These are phyloP conservation scores for Phaeodactylum tricornutum DNA, from an alignment of 108 stramenopile species.

Conservation along the genomic window DNA sequence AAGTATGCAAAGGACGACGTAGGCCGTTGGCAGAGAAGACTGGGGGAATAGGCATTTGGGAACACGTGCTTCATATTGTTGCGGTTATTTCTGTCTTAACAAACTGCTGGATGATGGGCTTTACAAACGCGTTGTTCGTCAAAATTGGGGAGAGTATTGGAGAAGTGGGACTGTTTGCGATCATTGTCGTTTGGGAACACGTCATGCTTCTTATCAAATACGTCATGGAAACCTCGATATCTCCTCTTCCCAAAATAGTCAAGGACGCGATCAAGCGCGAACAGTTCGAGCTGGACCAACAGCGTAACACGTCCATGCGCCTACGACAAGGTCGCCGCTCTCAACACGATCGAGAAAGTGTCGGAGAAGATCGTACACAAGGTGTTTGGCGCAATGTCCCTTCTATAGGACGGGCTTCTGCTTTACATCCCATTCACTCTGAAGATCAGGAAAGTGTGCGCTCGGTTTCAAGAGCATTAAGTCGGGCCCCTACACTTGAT, in stretches of 20 bases:
- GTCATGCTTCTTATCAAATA: constrained; percentile 85
- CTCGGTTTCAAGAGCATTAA: too few relatives aligned
- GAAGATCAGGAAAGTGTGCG: neutral
- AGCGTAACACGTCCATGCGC: constrained; percentile 4
- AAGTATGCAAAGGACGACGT: constrained; percentile 84
- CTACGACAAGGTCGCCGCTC: neutral
- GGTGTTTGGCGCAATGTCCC: too few relatives aligned
- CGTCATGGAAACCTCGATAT: constrained; percentile 61
- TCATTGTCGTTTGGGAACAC: constrained; percentile 85
- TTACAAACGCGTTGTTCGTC: constrained; percentile 61
- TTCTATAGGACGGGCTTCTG: too few relatives aligned
- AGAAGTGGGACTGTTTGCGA: constrained; percentile 43
- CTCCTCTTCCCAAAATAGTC: constrained; percentile 49
- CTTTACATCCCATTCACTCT: neutral
- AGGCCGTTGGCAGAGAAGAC: constrained; percentile 86
- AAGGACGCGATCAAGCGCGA: constrained; percentile 56
- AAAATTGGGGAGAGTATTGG: constrained; percentile 40
- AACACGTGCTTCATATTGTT: constrained; percentile 91
- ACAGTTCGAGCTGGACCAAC: constrained; percentile 41
- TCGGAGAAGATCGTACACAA: too few relatives aligned
- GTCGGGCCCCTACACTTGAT: too few relatives aligned
- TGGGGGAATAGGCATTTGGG: constrained; percentile 95
- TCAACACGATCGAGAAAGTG: constrained; percentile 2
- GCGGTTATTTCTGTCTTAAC: constrained; percentile 90
- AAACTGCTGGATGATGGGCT: constrained; percentile 91